phyloP scores from a whole-genome alignment of 2,329 filamentous ascomycete species.

The Acephala macrosclerotiorum region DNA sequence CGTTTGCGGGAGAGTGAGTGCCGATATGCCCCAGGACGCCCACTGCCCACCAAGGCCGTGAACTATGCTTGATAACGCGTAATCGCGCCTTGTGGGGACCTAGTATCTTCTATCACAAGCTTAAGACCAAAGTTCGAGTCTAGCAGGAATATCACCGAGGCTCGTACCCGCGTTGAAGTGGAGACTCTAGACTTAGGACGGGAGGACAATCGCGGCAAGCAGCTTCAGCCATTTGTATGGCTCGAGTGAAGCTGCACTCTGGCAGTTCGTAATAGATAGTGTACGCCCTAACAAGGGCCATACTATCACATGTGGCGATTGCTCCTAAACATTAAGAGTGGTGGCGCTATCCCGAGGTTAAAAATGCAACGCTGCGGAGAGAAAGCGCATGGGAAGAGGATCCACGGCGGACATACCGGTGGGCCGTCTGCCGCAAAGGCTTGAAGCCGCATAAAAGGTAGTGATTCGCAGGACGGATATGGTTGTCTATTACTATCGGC shows the following conservation, averaged over 20 bases:
- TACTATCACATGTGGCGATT: background rate
- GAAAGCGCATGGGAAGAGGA: background rate
- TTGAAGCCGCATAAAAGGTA: background rate
- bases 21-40: background rate
- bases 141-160: too few species aligned
- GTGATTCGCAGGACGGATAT: background rate
- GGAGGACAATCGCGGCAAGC: background rate
- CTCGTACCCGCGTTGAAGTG: too few species aligned
- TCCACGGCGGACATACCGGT: background rate
- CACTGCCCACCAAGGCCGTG: background rate
- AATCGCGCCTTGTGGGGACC: background rate
- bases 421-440: background rate
- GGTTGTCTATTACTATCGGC: background rate
- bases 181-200: background rate
- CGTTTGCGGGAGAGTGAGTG: background rate
- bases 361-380: background rate
- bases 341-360: background rate
- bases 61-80: background rate
- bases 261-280: background rate
- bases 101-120: background rate
- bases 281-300: background rate
- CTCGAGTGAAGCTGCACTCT: too few species aligned
- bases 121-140: background rate
- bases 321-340: background rate
- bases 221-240: conserved; percentile 3